phyloP scores from a whole-genome alignment of 1,284 basidiomycete genomes.

The Xerocomus nothofagi region DNA sequence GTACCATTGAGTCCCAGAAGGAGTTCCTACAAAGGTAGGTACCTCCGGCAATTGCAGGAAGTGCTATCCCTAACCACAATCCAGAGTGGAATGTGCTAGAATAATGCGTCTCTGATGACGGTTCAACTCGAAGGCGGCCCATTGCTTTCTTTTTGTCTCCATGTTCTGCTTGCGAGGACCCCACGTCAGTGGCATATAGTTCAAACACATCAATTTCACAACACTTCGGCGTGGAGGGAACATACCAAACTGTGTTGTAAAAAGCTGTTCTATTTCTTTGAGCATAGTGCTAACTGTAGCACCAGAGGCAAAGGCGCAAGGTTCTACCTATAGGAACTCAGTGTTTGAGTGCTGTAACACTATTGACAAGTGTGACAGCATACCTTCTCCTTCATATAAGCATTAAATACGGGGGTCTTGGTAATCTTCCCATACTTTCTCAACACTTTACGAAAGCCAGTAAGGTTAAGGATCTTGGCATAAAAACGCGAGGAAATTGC shows the following conservation, averaged over 20 bases:
- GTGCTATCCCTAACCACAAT: conserved; percentile 70
- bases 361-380: neutral
- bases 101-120: conserved; percentile 67
- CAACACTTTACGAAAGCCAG: conserved; percentile 87
- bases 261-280: conserved; percentile 72
- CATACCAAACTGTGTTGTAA: conserved; percentile 74
- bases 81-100: conserved; percentile 78
- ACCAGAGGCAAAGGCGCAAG: conserved; percentile 61
- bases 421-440: conserved; percentile 94
- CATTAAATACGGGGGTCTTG: conserved; percentile 62
- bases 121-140: conserved; percentile 61
- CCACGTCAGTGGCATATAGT: neutral
- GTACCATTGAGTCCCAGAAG: neutral
- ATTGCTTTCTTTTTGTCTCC: conserved; percentile 85
- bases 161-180: conserved; percentile 52
- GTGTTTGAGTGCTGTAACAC: neutral
- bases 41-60: conserved; percentile 76
- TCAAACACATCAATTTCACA: neutral
- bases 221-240: neutral
- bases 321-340: conserved; percentile 51
- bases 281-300: conserved; percentile 66
- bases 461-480: conserved; percentile 79
- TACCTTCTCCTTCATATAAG: conserved; percentile 79
- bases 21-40: conserved; percentile 59
- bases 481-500: neutral